Evolutionary conservation across 2,329 filamentous ascomycete genomes (phyloP), one percentile per base, ranked within the genome.

Genomic region (Orbilia oligospora): DNA sequence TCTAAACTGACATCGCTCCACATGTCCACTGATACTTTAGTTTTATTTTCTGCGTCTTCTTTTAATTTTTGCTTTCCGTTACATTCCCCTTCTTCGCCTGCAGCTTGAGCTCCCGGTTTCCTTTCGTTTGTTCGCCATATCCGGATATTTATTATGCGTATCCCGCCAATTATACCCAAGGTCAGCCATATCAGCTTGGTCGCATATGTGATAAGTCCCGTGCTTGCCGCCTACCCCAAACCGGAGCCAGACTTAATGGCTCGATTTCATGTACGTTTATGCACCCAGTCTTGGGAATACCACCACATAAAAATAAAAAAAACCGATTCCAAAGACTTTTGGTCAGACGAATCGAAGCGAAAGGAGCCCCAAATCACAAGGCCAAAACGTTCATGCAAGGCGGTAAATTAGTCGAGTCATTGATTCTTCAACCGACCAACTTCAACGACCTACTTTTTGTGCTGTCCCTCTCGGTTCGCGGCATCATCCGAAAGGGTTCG

Each of bases 191-290:
- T 27, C 30, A 41, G 30, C 46, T 33, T 44, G 48, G 56, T 49
- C 38, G 58, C 49, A 58, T 22, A 67, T 65, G 70, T 67, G 61
- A 73, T 65, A 73, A 68, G 49, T 61, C 51, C 51, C 63, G 49
- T 67, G 61, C 70, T 46, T 68, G 44, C 38, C 44, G 66, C 33
- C 33, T 48, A 24, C 63, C 75, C 61, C 66, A 66, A 70, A 61
- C 27, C 41, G 41, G 58, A 65, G 61, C 48, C 56, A 67, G 58
- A 53, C 56, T 38, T 55, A 22, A 69, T 24, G 16, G 22, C 30
- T 69, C 75, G 63, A 64, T 72, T 78, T 72, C 63, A 78, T 78
- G 75, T 55, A 78, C 27, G 75, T 53, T 72, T 30, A 72, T 72
- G 75, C 63, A 68, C 30, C 41, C 12, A 49, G 64, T 69, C 55